Base-by-base conservation (phyloP, 192 early-diverging fungal species). In the Entrophospora sp. region DNA sequence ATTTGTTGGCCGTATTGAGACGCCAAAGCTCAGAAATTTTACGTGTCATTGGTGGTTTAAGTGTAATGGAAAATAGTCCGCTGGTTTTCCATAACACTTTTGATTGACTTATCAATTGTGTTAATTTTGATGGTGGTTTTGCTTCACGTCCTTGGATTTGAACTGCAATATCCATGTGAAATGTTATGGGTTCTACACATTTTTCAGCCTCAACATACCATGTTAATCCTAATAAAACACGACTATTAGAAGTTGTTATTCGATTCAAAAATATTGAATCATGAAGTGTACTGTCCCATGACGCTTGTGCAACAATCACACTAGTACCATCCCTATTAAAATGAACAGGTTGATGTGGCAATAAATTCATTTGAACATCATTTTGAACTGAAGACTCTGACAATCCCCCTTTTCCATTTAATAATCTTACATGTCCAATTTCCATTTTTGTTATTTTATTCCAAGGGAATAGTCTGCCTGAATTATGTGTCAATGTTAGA, bases 231-330 rank as follows among this genome's bases (percentile, higher is more conserved):
- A n/a, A n/a, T n/a, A n/a, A n/a, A n/a, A n/a, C n/a, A n/a, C n/a
- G n/a, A n/a, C n/a, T n/a, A n/a, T 73, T 66, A n/a, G 82, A 68
- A 24, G 66, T 53, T 1, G 88, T 90, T 10, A 84, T 74, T 42
- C 75, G 53, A 57, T 91, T 85, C 16, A 91, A 70, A 43, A 86
- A 74, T 0, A 77, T 59, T 1, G 82, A 84, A 3, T 82, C 87
- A 42, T 88, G 83, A 0, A 89, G 77, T 0, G 87, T 87, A 5
- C 85, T 86, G 55, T n/a, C n/a, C n/a, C n/a, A n/a, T n/a, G n/a
- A n/a, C n/a, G n/a, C n/a, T n/a, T n/a, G n/a, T n/a, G n/a, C n/a
- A n/a, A n/a, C n/a, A n/a, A n/a, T n/a, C n/a, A n/a, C n/a, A n/a
- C n/a, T n/a, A n/a, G n/a, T n/a, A 13, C 87, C 87, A 52, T 88